phyloP scores from a whole-genome alignment of 164 flowering plant species.

The Vitis vinifera region DNA sequence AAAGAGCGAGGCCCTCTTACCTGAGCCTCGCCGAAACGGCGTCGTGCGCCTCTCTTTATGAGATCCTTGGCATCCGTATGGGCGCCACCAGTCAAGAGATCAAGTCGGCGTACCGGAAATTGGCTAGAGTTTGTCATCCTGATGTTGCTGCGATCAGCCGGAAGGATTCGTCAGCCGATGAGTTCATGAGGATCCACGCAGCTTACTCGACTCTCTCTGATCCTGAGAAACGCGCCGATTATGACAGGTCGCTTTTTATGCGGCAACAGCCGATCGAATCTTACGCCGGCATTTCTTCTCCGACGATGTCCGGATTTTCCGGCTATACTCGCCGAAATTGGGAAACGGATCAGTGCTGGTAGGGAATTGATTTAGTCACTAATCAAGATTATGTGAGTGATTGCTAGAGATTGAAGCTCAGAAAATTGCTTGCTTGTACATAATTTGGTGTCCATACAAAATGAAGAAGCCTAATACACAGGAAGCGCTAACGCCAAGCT shows the following conservation, averaged over 20 bases:
- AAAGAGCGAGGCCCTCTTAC: slow-evolving; percentile 3
- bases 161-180: slow-evolving; percentile 38
- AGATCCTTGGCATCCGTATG: slow-evolving; percentile 41
- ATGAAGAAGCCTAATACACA: no score
- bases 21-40: slow-evolving; percentile 3
- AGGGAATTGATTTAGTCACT: slow-evolving; percentile 1
- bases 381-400: neutral
- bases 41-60: slow-evolving; percentile 41
- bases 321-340: slow-evolving; percentile 33
- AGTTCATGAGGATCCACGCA: slow-evolving; percentile 47
- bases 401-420: neutral
- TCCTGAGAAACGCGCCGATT: slow-evolving; percentile 52
- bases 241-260: slow-evolving; percentile 36
- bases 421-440: neutral
- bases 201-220: slow-evolving; percentile 61
- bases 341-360: slow-evolving; percentile 66
- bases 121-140: slow-evolving; percentile 56
- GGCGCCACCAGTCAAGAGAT: slow-evolving; percentile 48
- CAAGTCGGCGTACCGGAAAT: slow-evolving; percentile 53
- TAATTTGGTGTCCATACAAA: no score
- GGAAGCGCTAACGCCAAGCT: no score
- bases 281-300: slow-evolving; percentile 7
- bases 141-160: slow-evolving; percentile 40
- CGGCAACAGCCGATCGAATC: slow-evolving; percentile 9
- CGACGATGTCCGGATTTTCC: slow-evolving; percentile 10